Percentiles rank a stretch among this genome's conserved stretches.
Conservation (phyloP, 768 basidiomycete species). For the Mycena latifolia region DNA sequence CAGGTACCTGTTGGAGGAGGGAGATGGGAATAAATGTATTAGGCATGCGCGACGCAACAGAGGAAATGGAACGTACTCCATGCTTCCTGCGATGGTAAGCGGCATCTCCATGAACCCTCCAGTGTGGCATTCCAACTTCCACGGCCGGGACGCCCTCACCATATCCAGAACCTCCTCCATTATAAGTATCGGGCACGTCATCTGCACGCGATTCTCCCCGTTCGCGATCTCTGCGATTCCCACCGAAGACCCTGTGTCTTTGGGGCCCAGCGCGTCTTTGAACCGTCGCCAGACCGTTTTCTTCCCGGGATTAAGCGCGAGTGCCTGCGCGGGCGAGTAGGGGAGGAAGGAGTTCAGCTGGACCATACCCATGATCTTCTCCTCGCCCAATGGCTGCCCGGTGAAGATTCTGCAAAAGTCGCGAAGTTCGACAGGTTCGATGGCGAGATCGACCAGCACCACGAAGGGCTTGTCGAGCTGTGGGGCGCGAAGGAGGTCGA, state of each 20-base stretch:
- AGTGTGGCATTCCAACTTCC: background rate
- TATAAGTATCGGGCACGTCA: background rate
- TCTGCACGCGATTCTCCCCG: background rate
- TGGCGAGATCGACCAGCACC: background rate
- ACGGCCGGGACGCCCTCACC: background rate
- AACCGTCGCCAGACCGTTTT: background rate
- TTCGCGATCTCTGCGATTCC: background rate
- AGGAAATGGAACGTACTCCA: conserved; percentile 5
- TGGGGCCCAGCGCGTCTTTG: background rate
- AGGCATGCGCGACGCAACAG: background rate
- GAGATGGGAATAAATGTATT: too few species aligned
- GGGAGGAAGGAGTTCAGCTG: conserved; percentile 7
- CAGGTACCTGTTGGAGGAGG: background rate
- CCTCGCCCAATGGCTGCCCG: background rate
- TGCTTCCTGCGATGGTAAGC: background rate
- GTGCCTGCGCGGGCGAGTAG: background rate
- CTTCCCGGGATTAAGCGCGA: background rate
- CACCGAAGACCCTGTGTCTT: background rate
- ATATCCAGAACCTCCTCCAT: background rate
- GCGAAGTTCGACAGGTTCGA: background rate
- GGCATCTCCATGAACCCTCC: background rate
- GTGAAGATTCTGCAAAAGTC: conserved; percentile 5
- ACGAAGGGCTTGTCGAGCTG: background rate
- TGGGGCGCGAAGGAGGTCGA: background rate
- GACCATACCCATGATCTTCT: conserved; percentile 9